Evolutionary conservation across 805 yeast species (phyloP).

Genomic region (Ogataea paradorogensis): DNA sequence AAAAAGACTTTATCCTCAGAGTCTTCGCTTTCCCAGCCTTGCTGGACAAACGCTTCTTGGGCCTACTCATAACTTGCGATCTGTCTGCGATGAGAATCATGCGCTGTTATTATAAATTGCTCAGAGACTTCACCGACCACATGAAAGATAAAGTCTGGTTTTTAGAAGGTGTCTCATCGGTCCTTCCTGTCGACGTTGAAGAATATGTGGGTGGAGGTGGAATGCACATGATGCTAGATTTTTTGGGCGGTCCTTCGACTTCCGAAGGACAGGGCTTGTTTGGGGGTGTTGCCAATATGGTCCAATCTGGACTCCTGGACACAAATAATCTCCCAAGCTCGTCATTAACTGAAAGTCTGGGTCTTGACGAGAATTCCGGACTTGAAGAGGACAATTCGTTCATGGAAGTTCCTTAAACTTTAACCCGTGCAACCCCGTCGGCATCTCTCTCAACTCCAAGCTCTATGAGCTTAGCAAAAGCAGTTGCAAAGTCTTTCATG

Average conservation of each 20-base stretch:
- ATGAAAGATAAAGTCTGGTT: constrained; percentile 93
- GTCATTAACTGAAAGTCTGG: constrained; percentile 40
- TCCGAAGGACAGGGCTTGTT: constrained; percentile 33
- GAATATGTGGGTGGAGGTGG: constrained; percentile 89
- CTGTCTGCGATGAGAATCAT: constrained; percentile 85
- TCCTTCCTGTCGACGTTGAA: constrained; percentile 88
- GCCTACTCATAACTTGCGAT: constrained; percentile 80
- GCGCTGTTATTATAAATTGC: constrained; percentile 79
- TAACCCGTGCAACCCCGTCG: constrained; percentile 32
- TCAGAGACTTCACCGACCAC: constrained; percentile 78
- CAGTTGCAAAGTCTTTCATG: constrained; percentile 61
- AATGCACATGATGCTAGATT: constrained; percentile 88
- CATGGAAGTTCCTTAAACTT: constrained; percentile 24
- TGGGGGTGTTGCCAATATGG: constrained; percentile 43
- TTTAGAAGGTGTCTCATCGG: constrained; percentile 84
- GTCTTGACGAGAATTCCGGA: constrained; percentile 50
- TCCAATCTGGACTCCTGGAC: constrained; percentile 46
- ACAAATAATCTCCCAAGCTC: constrained; percentile 58
- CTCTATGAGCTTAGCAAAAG: constrained; percentile 62
- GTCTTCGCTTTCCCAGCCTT: constrained; percentile 93
- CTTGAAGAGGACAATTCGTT: constrained; percentile 45
- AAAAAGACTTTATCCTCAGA: constrained; percentile 80
- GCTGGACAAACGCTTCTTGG: constrained; percentile 74
- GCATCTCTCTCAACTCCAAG: constrained; percentile 37
- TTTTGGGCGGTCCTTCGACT: constrained; percentile 63